Evolutionary conservation across 176 grass and related monocot species (phyloP).

Genomic region (Triticum dicoccoides): DNA sequence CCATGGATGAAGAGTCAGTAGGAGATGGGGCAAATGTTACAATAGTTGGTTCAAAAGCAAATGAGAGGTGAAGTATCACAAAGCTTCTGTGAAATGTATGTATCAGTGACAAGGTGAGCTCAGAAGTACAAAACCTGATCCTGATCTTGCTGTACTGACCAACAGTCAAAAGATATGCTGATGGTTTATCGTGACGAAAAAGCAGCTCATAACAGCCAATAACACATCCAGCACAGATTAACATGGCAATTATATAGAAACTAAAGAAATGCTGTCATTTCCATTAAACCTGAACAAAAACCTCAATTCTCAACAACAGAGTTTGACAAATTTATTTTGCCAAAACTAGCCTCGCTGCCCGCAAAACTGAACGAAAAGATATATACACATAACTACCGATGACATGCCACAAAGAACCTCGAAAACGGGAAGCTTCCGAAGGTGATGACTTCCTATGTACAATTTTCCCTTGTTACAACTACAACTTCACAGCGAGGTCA

Average conservation of each 20-base stretch:
- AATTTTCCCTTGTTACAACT: slow-evolving; percentile 34
- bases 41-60: not conserved
- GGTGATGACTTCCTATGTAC: slow-evolving; percentile 30
- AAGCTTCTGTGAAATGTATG: not conserved
- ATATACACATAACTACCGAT: slow-evolving; percentile 25
- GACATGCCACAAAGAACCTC: not conserved
- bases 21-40: not conserved
- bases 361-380: slow-evolving; percentile 18
- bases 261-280: not conserved
- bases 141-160: not conserved
- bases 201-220: not conserved
- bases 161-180: not conserved
- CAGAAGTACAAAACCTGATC: not conserved
- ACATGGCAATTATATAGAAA: not conserved
- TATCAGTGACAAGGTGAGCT: not conserved
- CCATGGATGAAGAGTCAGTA: not conserved
- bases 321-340: slow-evolving; percentile 21
- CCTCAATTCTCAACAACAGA: slow-evolving; percentile 27
- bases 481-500: not conserved
- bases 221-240: not conserved
- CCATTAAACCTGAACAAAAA: not conserved
- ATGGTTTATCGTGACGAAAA: not conserved
- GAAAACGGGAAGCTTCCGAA: not conserved
- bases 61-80: not conserved
- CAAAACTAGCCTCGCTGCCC: slow-evolving; percentile 20